These are phyloP conservation scores for Penicillium sp. DNA, from an alignment of 2,329 filamentous ascomycete genomes.

Conservation along the genomic window DNA sequence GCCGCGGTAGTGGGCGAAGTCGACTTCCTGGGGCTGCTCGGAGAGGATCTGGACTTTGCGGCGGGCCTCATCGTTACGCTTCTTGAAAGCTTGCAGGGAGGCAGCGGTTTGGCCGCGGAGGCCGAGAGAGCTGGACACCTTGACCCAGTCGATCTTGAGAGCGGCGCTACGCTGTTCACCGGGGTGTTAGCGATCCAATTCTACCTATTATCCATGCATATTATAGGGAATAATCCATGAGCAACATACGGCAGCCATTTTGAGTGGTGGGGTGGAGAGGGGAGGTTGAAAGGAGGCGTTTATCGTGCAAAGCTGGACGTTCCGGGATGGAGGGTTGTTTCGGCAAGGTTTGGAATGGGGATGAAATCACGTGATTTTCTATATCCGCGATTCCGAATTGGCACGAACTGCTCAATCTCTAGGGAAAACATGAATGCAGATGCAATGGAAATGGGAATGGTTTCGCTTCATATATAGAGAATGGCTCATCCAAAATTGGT, in stretches of 20 bases:
- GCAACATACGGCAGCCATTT: conserved; percentile 50
- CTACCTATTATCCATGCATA: not conserved
- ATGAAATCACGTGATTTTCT: conserved; percentile 36
- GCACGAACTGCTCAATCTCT: conserved; percentile 15
- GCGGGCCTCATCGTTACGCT: conserved; percentile 98
- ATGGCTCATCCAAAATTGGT: not conserved
- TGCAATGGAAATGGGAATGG: too few relatives aligned
- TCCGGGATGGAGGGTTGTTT: conserved; percentile 41
- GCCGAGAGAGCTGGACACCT: conserved; percentile 90
- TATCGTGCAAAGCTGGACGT: conserved; percentile 41
- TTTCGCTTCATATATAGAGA: too few relatives aligned
- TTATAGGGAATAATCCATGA: not conserved
- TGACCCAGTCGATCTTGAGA: conserved; percentile 99
- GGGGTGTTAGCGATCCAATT: conserved; percentile 29
- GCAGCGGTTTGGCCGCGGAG: conserved; percentile 92
- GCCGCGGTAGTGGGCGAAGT: conserved; percentile 92
- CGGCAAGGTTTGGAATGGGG: conserved; percentile 46
- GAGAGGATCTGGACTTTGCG: conserved; percentile 86
- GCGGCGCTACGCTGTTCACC: conserved; percentile 84
- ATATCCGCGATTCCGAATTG: conserved; percentile 35
- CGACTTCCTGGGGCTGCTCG: conserved; percentile 83
- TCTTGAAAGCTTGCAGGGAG: conserved; percentile 96
- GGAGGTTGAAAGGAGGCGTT: conserved; percentile 37
- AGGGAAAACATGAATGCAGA: too few relatives aligned
- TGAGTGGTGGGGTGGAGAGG: conserved; percentile 36